These are phyloP conservation scores for Chaetomium sp. DNA, from an alignment of 2,329 filamentous ascomycete species.

Conservation along the genomic window DNA sequence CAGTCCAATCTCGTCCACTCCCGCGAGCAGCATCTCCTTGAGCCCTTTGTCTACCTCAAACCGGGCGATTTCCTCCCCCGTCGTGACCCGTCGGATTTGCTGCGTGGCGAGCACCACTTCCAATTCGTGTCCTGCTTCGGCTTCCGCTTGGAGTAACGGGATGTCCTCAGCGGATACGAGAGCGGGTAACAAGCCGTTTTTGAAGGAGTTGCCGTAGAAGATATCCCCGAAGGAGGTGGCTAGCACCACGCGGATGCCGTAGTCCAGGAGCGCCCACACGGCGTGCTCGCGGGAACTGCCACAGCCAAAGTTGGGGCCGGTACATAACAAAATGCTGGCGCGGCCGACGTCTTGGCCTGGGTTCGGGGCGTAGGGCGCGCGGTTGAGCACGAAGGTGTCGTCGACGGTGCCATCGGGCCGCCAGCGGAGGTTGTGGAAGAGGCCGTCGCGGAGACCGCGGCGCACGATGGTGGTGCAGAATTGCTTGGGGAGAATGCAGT, in stretches of 20 bases:
- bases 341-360: constrained; percentile 43
- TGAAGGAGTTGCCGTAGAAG: constrained; percentile 99
- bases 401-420: constrained; percentile 68
- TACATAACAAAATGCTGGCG: constrained; percentile 84
- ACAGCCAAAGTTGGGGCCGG: constrained; percentile 91
- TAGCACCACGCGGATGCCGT: constrained; percentile 90
- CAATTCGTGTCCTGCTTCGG: constrained; percentile 71
- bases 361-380: constrained; percentile 55
- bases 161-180: constrained; percentile 60
- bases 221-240: constrained; percentile 84
- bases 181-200: constrained; percentile 97
- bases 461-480: constrained; percentile 99
- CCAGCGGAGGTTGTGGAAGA: constrained; percentile 82
- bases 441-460: constrained; percentile 78
- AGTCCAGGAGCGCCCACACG: constrained; percentile 93
- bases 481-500: constrained; percentile 98
- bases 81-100: constrained; percentile 62
- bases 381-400: constrained; percentile 79
- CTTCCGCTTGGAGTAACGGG: constrained; percentile 67
- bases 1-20: constrained; percentile 89
- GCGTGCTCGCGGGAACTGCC: constrained; percentile 91
- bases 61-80: constrained; percentile 64
- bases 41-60: constrained; percentile 92
- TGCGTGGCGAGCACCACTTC: constrained; percentile 87
- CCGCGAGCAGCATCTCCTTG: constrained; percentile 90